Evolutionary conservation across 116 monocot genomes (phyloP), one percentile per base, ranked within the genome.

Genomic region (Zostera marina): DNA sequence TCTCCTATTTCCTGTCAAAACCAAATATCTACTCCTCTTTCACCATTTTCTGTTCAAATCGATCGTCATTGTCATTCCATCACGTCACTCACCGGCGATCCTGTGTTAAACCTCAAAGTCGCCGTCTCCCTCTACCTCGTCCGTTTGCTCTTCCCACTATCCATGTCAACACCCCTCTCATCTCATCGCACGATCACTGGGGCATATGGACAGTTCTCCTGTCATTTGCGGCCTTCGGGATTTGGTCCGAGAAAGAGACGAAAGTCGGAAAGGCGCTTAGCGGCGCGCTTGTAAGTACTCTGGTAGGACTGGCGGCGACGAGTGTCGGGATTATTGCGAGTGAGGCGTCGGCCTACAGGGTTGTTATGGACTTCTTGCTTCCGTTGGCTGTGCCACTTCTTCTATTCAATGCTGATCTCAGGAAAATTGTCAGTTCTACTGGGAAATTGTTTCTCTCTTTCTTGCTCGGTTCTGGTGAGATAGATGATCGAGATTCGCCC

Each of bases 121-220:
- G 13, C 46, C 61, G 25, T 14, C 45, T 26, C 11, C 49, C 38
- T 11, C 22, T 5, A 3, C 49, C 47, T 19, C 1, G 9, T 9
- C 24, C 16, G 3, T 11, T 3, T 44, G 44, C 43, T 44, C 23
- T 41, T 20, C 22, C 43, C 12, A 7, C 44, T 11, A 11, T 42
- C 20, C 11, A 60, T 11, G 15, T 49, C 10, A 19, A 15, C 44
- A 11, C 19, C 69, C 85, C 49, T 9, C 62, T 77, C 54, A 72
- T 80, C 63, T 72, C 77, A 49, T 73, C 81, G 22, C 6, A 22
- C 23, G 85, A 85, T 64, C 81, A 77, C 9, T 85, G 81, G 85
- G 78, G 85, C 25, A 74, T 54, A 23, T 81, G 77, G 77, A 75
- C 85, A 38, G 72, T 70, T 17, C 77, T 85, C 61, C 70, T 81